Evolutionary conservation across 139 green algal species (phyloP).

Genomic region (Chlorella sorokiniana): DNA sequence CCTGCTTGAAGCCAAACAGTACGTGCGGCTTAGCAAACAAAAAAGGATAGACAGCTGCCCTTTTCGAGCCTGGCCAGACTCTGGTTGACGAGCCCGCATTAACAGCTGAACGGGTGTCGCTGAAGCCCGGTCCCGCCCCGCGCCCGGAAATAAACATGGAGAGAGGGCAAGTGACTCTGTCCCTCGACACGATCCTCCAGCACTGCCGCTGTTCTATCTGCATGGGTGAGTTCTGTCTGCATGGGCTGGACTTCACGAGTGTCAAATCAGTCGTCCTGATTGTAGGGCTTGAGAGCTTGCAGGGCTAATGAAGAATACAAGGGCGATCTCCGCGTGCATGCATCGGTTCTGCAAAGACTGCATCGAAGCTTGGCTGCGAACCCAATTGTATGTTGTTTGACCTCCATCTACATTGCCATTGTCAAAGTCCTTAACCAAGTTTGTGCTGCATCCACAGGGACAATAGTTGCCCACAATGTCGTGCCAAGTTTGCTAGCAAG

Average conservation of each 20-base stretch:
- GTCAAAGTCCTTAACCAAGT: too few relatives aligned
- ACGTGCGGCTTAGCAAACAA: too few relatives aligned
- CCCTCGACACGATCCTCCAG: too few relatives aligned
- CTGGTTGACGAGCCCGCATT: too few relatives aligned
- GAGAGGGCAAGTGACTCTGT: too few relatives aligned
- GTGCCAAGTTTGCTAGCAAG: conserved; percentile 47
- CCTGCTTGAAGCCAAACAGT: too few relatives aligned
- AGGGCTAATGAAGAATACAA: conserved; percentile 49
- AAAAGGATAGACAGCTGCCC: too few relatives aligned
- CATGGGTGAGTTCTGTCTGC: conserved; percentile 11
- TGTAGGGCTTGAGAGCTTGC: neutral
- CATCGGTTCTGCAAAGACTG: conserved; percentile 60
- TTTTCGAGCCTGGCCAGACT: too few relatives aligned
- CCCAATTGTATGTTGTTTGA: neutral
- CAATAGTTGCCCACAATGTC: conserved; percentile 53
- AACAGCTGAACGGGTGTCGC: too few relatives aligned
- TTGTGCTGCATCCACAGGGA: conserved; percentile 47
- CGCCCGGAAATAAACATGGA: too few relatives aligned
- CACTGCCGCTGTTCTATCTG: conserved; percentile 35
- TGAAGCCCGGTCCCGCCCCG: too few relatives aligned
- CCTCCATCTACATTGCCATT: neutral
- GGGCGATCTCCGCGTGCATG: conserved; percentile 55
- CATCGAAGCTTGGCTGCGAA: conserved; percentile 58
- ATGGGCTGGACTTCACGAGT: neutral
- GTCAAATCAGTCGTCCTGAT: neutral